A percentile compares a stretch with the other conserved stretches of the same genome.
These are phyloP conservation scores for Trametes villosa DNA, from an alignment of 768 basidiomycete species.

Conservation along the genomic window DNA sequence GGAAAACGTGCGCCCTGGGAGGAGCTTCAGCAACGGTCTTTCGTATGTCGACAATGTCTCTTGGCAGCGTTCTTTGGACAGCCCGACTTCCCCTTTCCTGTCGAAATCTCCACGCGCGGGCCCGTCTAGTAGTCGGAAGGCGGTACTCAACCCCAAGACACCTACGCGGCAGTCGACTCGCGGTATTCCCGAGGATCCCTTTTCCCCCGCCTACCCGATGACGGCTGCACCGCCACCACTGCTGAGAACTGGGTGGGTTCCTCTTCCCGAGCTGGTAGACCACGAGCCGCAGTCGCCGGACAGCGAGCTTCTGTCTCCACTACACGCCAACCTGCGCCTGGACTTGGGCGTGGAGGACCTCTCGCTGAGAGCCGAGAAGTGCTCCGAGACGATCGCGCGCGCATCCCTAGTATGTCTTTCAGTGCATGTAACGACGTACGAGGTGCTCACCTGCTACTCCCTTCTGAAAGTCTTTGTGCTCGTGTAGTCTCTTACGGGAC, in stretches of 20 bases:
- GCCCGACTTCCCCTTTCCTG: slow-evolving; percentile 5
- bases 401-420: slow-evolving; percentile 22
- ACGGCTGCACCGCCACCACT: slow-evolving; percentile 11
- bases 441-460: not conserved
- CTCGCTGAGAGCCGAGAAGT: slow-evolving; percentile 17
- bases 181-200: not conserved
- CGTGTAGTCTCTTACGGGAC: slow-evolving; percentile 23
- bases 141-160: not conserved
- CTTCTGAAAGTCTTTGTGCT: slow-evolving; percentile 16
- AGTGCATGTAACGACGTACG: no score
- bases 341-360: slow-evolving; percentile 21
- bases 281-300: slow-evolving; percentile 2
- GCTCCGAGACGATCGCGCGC: slow-evolving; percentile 19
- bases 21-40: not conserved
- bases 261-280: slow-evolving; percentile 17
- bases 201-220: not conserved
- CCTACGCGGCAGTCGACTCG: not conserved
- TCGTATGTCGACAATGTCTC: slow-evolving; percentile 12
- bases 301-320: slow-evolving; percentile 3
- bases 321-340: slow-evolving; percentile 13
- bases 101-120: not conserved
- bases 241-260: slow-evolving; percentile 16
- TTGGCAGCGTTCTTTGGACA: slow-evolving; percentile 10
- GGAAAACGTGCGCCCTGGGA: not conserved
- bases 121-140: not conserved